Evolutionary conservation across 495 filamentous ascomycete genomes (phyloP), one percentile per base, ranked within the genome.

Genomic region (Xylaria nigripes): DNA sequence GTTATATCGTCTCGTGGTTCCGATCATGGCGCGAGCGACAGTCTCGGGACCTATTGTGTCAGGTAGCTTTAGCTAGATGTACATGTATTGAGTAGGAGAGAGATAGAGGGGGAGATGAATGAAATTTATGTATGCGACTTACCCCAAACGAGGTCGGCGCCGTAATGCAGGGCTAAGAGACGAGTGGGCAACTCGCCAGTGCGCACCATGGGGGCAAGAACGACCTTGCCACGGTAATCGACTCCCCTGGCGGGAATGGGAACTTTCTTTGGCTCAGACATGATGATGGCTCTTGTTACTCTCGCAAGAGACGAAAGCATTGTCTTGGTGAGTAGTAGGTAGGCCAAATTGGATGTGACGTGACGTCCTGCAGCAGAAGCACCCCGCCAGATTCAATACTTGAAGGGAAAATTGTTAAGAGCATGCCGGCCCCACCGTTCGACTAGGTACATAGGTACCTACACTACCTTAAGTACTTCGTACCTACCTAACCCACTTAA

Each of bases 81-180:
- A 41, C 45, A 48, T 36, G 36, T n/a, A 27, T 4, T 21, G 9
- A 15, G 18, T 29, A 29, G 23, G 27, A 5, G 32, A 36, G 4
- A 12, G 32, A 12, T 13, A 29, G n/a, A 21, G 24, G 38, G n/a
- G 25, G 0, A 23, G 25, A 29, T 18, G 9, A 22, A 19, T 25
- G 36, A 6, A 9, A 13, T 40, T 44, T 29, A 56, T 48, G 40
- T 13, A 48, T 42, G 27, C 45, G 19, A 68, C 68, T 42, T 58
- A 84, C 86, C 92, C 93, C 92, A 98, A 54, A 97, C 93, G 13
- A 97, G 79, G 66, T 97, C 93, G 41, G 94, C 94, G 44, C 93
- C 93, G 66, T 98, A 97, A 61, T 94, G 84, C 18, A 98, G 80
- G 6, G 93, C 86, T 3, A 91, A 66, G 1, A 98, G 79, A 15